Evolutionary conservation across 1,139 yeast genomes (phyloP), one percentile per base, ranked within the genome.

Genomic region (Candida albicans): DNA sequence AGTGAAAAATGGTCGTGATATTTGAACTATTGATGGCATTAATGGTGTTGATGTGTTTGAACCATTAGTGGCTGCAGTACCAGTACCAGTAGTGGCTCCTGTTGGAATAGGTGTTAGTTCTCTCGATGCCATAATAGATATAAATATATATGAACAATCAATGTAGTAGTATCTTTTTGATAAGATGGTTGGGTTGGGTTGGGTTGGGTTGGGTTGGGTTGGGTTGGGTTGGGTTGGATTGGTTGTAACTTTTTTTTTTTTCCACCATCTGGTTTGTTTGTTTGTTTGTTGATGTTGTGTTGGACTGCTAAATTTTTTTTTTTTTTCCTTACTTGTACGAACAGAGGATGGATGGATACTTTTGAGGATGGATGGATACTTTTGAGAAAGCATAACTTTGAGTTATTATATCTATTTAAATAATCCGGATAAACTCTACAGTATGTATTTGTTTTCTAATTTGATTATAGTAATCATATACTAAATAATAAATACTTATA

Each of bases 1-100:
- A 0, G 88, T 77, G 45, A 84, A 65, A 57, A 72, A 84, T 1
- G 91, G 93, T 46, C 90, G 70, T 3, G 90, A 76, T 1, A 84
- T 73, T 55, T 81, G 84, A 2, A 62, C 51, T 25, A 64, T 46
- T 12, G 58, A 51, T 9, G 67, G 61, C 13, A 52, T 52, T 8
- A 44, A 26, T 33, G 29, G 34, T 8, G 35, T 31, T 18, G 22
- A 18, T 18, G 40, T 31, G 14, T 8, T 32, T 25, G 30, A 15
- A 8, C 40, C 40, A 24, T 30, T 37, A 18, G 34, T 12, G 11
- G 25, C 9, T 8, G 24, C 12, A 9, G 26, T 13, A 5, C 35
- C 22, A 22, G 18, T 36, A 14, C n/a, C 7, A 8, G 26, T 28
- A 28, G 28, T 28, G n/a, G 10, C 10, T 12, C 27, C 40, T 8